Evolutionary conservation across 148 eudicot genomes (phyloP).

Genomic region (Hydrangea macrophylla): DNA sequence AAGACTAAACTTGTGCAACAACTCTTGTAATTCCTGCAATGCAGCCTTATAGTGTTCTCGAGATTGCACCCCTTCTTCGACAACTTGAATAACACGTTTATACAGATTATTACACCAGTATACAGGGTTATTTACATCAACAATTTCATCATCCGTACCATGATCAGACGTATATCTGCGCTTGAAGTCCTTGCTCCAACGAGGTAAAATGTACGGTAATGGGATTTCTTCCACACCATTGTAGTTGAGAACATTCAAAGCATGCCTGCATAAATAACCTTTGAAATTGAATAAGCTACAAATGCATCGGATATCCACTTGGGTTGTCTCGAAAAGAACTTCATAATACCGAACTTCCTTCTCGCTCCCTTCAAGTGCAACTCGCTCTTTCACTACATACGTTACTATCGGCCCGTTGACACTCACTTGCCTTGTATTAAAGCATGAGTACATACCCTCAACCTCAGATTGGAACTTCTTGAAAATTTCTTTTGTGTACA

Average conservation of each 20-base stretch:
- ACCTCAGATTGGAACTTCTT: conserved; percentile 31
- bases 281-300: conserved; percentile 37
- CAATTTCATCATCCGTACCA: conserved; percentile 11
- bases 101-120: conserved; percentile 23
- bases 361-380: conserved; percentile 26
- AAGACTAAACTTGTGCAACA: conserved; percentile 20
- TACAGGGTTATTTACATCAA: conserved; percentile 20
- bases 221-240: conserved; percentile 42
- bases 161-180: conserved; percentile 13
- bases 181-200: conserved; percentile 34
- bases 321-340: conserved; percentile 33
- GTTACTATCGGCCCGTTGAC: conserved; percentile 27
- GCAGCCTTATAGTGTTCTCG: conserved; percentile 25
- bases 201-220: conserved; percentile 27
- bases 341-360: conserved; percentile 35
- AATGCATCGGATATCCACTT: conserved; percentile 35
- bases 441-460: conserved; percentile 35
- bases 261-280: conserved; percentile 39
- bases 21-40: conserved; percentile 23
- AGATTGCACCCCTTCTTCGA: conserved; percentile 36
- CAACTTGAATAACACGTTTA: conserved; percentile 21
- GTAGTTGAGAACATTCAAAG: conserved; percentile 33
- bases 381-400: conserved; percentile 28
- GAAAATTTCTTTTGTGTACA: conserved; percentile 32
- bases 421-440: conserved; percentile 29